Evolutionary conservation across 2,329 filamentous ascomycete genomes (phyloP), one percentile per base, ranked within the genome.

Genomic region (Colletotrichum falcatum): DNA sequence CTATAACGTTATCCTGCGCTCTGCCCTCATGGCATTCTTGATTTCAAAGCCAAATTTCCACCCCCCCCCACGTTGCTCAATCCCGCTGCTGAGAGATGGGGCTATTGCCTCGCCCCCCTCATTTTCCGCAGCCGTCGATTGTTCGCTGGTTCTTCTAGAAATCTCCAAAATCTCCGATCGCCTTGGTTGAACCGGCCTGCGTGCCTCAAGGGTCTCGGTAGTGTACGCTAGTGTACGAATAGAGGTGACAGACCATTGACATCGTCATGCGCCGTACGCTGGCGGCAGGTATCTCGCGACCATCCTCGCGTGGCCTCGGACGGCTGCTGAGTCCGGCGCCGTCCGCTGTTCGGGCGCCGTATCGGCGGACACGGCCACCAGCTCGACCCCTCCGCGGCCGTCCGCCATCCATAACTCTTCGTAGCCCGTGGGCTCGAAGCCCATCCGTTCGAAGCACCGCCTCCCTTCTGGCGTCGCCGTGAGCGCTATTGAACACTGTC

Each of bases 401-500:
- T 59, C 49, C 18, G 54, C 28, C 20, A 73, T 58, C 70, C 78
- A 78, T 0, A 74, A 62, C 62, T 79, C 78, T 26, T 73, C 68
- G 39, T 79, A 79, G 16, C 78, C 78, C 1, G 78, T 79, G 1
- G 75, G 62, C 35, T 60, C 53, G 42, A 78, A 78, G 0, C 75
- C 77, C 42, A 79, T 53, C 35, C 73, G 74, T 14, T 74, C 63
- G 59, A 78, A 79, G n/a, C 73, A 73, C 46, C 71, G 74, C n/a
- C 72, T 73, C 5, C 78, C 78, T 2, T 74, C 75, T 1, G 71
- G 53, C 5, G 77, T 79, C 0, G 78, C 78, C 7, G 77, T 79
- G 35, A 79, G 74, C 9, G 78, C 78, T 79, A 55, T 5, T 23
- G 9, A 2, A 16, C 11, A 44, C 18, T 33, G 51, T 71, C 23